Evolutionary conservation across 441 rosid species (phyloP), one percentile per base, ranked within the genome.

Genomic region (Cnidoscolus chayamansa): DNA sequence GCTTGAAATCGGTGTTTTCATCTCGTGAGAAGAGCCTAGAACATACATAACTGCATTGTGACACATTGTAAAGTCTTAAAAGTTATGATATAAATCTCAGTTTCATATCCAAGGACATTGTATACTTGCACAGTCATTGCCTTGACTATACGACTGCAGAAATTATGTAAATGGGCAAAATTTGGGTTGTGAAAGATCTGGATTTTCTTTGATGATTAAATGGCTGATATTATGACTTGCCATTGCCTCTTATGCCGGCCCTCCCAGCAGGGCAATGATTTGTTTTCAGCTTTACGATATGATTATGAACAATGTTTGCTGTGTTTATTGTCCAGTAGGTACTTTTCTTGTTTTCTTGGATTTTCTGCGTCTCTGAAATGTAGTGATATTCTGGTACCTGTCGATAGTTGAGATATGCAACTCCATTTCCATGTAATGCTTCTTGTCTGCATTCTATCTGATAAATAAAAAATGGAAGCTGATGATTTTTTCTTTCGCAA

Each of bases 11-110:
- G 68, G 57, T 45, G 50, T 73, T 72, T 25, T 51, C 48, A 65
- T 74, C 65, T 17, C 10, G 19, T 69, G 57, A 59, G 20, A 74
- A 77, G 49, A 66, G 65, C 77, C 72, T 48, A 70, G 78, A 71
- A 15, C 72, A 64, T 74, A 58, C 72, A 64, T 74, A 58, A 72
- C 72, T 71, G 66, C 71, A 55, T 73, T 70, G 15, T 67, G 65
- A 75, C 80, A 79, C 79, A 72, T 77, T 89, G 89, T 90, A 86
- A 84, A 85, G 85, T 72, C 66, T 77, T 72, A 32, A 81, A 75
- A 53, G 49, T 76, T 68, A 32, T 68, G 67, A 56, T 68, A 68
- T 55, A 57, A 35, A 67, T 11, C 61, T 31, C 68, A 43, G 37
- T n/a, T 49, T 16, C 59, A 64, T 56, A 65, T 68, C 51, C 50